Evolutionary conservation across 306 rosid genomes (phyloP).

Genomic region (Amphicarpaea edgeworthii): DNA sequence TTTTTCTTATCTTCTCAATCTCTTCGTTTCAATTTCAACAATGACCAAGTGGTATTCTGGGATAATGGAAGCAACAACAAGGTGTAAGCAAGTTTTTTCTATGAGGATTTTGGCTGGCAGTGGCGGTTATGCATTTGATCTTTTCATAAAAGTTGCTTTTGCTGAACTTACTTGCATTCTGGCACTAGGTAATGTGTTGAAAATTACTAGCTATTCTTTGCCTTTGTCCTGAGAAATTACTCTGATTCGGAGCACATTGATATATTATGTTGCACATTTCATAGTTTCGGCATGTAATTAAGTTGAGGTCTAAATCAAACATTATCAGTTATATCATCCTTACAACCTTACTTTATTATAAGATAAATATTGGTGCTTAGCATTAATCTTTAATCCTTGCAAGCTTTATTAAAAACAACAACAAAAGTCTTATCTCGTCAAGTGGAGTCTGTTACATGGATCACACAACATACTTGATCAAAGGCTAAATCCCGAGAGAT

Average conservation of each 20-base stretch:
- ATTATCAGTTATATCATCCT: neutral
- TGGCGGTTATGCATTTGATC: neutral
- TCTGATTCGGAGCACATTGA: neutral
- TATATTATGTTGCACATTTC: neutral
- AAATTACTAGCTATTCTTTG: neutral
- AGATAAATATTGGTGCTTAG: neutral
- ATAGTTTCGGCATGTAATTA: neutral
- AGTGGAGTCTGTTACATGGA: neutral
- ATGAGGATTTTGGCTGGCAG: constrained; percentile 1
- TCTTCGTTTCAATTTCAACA: neutral
- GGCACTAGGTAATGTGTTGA: constrained; percentile 28
- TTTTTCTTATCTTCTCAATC: neutral
- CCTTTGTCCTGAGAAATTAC: neutral
- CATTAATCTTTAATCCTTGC: neutral
- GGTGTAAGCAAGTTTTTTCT: constrained; percentile 31
- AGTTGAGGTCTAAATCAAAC: constrained; percentile 5
- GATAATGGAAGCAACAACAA: neutral
- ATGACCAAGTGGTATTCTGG: constrained; percentile 23
- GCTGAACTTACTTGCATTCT: constrained; percentile 40
- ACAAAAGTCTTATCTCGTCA: neutral
- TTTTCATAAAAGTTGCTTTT: constrained; percentile 13
- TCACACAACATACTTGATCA: neutral
- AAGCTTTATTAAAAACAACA: neutral
- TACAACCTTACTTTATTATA: neutral
- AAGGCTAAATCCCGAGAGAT: neutral